phyloP scores from a whole-genome alignment of 495 filamentous ascomycete genomes.

The Neurospora pannonica region DNA sequence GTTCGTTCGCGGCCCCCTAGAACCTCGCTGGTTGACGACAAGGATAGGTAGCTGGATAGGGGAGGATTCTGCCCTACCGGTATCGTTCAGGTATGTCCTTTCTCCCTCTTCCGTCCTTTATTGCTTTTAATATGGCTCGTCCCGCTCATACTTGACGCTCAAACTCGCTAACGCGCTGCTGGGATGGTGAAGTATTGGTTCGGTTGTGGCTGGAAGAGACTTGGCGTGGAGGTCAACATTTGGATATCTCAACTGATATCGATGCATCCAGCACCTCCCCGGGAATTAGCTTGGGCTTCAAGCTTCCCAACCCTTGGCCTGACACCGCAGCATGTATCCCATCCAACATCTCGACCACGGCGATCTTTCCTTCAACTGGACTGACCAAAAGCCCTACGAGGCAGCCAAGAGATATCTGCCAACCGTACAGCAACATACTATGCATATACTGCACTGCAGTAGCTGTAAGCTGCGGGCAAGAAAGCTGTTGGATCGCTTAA shows the following conservation, averaged over 20 bases:
- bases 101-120: neutral
- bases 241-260: neutral
- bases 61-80: neutral
- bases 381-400: neutral
- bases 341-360: neutral
- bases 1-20: neutral
- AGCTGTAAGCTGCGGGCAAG: neutral
- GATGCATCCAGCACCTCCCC: neutral
- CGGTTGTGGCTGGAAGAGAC: neutral
- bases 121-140: neutral
- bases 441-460: neutral
- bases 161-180: neutral
- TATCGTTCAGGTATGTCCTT: neutral
- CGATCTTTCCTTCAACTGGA: neutral
- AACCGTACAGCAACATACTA: neutral
- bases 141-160: neutral
- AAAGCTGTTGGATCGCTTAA: neutral
- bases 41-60: neutral
- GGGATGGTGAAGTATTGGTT: neutral
- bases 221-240: neutral
- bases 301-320: neutral
- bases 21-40: neutral
- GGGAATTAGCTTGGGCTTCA: neutral
- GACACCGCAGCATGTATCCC: neutral
- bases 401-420: too few relatives aligned